Evolutionary conservation across 352 stramenopile genomes (phyloP).

Genomic region (Phytophthora constricta): DNA sequence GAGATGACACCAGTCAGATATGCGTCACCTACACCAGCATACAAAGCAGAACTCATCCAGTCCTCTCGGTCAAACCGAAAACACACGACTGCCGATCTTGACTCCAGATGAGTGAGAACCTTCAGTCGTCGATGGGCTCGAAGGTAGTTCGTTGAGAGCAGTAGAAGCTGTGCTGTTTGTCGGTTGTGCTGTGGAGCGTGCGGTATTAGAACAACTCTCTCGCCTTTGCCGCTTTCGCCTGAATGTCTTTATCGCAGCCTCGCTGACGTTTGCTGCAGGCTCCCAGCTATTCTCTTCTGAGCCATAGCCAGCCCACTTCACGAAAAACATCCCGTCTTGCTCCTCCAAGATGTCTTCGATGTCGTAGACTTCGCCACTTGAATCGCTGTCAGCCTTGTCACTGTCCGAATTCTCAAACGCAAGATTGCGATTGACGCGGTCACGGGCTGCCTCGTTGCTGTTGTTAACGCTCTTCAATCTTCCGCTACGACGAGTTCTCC

Average conservation of each 20-base stretch:
- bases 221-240: neutral
- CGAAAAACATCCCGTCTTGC: neutral
- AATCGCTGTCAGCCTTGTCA: no score
- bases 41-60: neutral
- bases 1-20: conserved; percentile 8
- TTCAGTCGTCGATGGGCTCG: neutral
- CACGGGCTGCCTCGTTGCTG: no score
- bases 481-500: no score
- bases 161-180: neutral
- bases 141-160: neutral
- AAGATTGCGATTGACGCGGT: no score
- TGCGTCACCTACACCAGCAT: neutral
- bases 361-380: no score
- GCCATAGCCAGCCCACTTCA: conserved; percentile 8
- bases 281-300: conserved; percentile 9
- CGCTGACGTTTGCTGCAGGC: neutral
- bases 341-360: conserved; percentile 4
- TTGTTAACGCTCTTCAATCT: no score
- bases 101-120: neutral
- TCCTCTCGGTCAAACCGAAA: neutral
- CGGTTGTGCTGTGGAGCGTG: neutral
- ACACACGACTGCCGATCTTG: conserved; percentile 2
- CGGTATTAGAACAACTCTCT: neutral
- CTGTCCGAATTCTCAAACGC: no score
- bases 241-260: neutral